phyloP scores from a whole-genome alignment of 306 rosid genomes.

The Astragalus glycyphyllos region DNA sequence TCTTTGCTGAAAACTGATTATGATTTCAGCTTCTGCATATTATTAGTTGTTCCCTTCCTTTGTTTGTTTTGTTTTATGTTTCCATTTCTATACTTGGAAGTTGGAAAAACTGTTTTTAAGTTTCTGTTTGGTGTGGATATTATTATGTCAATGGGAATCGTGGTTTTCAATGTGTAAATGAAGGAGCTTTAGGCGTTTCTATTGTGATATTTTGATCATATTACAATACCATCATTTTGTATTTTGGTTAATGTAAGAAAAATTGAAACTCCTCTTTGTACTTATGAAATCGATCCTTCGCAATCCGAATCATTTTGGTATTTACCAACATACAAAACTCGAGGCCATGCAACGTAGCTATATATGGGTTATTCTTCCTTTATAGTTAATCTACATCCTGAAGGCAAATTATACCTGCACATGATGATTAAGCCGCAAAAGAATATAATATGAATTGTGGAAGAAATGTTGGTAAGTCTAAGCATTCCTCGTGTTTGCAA shows the following conservation, averaged over 20 bases:
- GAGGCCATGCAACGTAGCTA: no score
- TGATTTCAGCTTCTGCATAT: neutral
- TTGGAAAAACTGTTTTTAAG: neutral
- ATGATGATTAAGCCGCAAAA: neutral
- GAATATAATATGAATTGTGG: neutral
- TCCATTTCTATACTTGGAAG: neutral
- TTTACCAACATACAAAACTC: no score
- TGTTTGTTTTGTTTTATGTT: neutral
- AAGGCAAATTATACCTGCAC: neutral
- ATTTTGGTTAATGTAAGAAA: neutral
- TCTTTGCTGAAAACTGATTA: constrained; percentile 27
- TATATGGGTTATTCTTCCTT: no score
- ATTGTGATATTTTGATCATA: neutral
- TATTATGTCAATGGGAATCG: neutral
- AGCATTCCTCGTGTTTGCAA: constrained; percentile 45
- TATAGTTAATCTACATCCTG: neutral
- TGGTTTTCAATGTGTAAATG: neutral
- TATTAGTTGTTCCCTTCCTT: neutral
- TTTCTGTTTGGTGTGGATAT: neutral
- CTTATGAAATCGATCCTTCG: neutral
- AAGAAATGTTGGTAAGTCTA: constrained; percentile 29
- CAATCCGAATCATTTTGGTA: no score
- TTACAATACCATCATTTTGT: neutral
- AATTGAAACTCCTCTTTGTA: neutral
- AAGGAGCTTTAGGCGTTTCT: neutral